These are phyloP conservation scores for Zygosaccharomyces rouxii DNA, from an alignment of 805 yeast genomes.

Conservation along the genomic window DNA sequence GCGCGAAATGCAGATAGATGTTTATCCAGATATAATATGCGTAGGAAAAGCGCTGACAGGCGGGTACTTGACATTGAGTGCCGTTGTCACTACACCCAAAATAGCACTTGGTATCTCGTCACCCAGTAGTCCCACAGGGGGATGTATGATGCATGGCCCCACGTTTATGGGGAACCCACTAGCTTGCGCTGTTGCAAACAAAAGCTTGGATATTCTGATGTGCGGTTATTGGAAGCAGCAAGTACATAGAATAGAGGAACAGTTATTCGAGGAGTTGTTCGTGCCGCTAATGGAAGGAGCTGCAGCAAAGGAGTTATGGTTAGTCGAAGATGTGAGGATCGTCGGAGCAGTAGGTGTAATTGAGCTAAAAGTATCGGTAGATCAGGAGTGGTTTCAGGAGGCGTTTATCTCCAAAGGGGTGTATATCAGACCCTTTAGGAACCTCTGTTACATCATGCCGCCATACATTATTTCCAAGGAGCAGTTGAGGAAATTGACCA, in stretches of 20 bases:
- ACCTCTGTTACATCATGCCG: constrained; percentile 28
- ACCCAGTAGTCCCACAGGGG: constrained; percentile 19
- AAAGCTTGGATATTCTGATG: constrained; percentile 22
- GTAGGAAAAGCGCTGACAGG: constrained; percentile 30
- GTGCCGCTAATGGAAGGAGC: constrained; percentile 9
- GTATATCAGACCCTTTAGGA: constrained; percentile 26
- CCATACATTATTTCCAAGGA: constrained; percentile 23
- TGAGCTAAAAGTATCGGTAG: constrained; percentile 17
- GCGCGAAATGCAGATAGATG: constrained; percentile 13
- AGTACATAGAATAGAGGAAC: constrained; percentile 18
- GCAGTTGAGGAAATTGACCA: constrained; percentile 12
- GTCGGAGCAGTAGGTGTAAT: constrained; percentile 28
- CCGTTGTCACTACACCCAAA: constrained; percentile 20
- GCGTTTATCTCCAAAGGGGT: constrained; percentile 16
- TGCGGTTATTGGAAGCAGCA: constrained; percentile 24
- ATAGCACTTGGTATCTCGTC: constrained; percentile 20
- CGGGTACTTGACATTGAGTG: constrained; percentile 28
- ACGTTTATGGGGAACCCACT: constrained; percentile 32
- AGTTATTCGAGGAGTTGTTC: constrained; percentile 17
- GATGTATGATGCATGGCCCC: constrained; percentile 31
- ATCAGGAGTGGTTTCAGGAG: constrained; percentile 24
- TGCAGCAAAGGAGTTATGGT: constrained; percentile 3
- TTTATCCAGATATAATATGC: constrained; percentile 27
- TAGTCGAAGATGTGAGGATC: constrained; percentile 20
- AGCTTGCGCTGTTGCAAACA: constrained; percentile 27